Conservation (phyloP, 345 rosid species). For the Carallia pectinifolia region DNA sequence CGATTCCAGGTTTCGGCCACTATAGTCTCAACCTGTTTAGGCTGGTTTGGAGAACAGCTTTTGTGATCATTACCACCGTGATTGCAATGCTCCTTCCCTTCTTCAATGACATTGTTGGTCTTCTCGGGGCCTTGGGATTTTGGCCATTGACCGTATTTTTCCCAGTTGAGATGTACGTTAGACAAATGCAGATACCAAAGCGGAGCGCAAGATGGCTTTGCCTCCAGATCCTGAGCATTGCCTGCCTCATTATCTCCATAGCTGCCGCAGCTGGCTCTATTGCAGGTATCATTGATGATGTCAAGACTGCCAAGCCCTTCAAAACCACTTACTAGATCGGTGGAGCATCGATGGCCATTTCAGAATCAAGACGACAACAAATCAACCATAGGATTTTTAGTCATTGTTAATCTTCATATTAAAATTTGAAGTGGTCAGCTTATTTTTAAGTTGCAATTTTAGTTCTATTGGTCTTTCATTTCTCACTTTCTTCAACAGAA, state of each 20-base stretch:
- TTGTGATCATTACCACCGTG: constrained; percentile 62
- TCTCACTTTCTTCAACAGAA: neutral
- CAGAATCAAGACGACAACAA: neutral
- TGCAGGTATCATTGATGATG: constrained; percentile 59
- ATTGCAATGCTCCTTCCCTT: constrained; percentile 86
- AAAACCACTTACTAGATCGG: constrained; percentile 34
- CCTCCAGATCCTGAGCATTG: constrained; percentile 64
- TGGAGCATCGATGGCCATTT: constrained; percentile 1
- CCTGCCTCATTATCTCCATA: constrained; percentile 61
- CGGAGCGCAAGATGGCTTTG: constrained; percentile 83
- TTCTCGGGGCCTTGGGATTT: constrained; percentile 84
- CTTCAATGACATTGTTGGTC: constrained; percentile 72
- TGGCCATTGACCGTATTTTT: constrained; percentile 92
- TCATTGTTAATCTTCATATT: constrained; percentile 9
- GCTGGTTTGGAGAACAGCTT: constrained; percentile 69
- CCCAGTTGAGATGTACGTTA: constrained; percentile 88
- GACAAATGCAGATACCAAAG: constrained; percentile 56
- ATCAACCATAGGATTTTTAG: neutral
- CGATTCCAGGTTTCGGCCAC: constrained; percentile 42
- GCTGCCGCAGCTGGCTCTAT: constrained; percentile 81
- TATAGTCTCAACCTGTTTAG: constrained; percentile 69
- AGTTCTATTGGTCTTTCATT: neutral
- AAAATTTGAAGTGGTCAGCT: neutral
- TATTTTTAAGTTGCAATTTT: neutral
- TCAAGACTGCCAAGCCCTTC: constrained; percentile 70